A percentile compares a stretch with the other conserved stretches of the same genome.
Evolutionary conservation across 192 early-diverging fungal species (phyloP).

Genomic region (Mortierella alpina): DNA sequence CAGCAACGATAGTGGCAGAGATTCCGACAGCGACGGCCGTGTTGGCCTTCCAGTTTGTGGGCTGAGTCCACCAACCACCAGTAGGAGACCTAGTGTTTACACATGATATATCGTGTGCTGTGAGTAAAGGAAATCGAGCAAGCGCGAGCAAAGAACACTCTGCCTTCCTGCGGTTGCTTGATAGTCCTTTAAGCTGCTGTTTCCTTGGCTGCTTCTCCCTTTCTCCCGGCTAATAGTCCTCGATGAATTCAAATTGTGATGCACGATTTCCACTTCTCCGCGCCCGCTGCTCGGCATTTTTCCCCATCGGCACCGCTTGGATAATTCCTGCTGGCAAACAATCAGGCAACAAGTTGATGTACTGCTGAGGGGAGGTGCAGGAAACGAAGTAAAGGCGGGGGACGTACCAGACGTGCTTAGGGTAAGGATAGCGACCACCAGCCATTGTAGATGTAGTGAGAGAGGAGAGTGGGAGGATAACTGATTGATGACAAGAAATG

Average conservation of each 20-base stretch:
- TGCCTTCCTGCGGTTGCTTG: not conserved
- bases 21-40: conserved; percentile 52
- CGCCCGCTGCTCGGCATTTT: no score
- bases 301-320: no score
- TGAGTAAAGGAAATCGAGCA: not conserved
- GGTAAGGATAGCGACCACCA: conserved; percentile 54
- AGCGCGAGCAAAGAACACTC: not conserved
- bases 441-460: conserved; percentile 39
- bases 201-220: no score
- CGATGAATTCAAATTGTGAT: no score
- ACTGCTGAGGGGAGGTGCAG: not conserved
- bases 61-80: conserved; percentile 75
- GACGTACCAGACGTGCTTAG: conserved; percentile 56
- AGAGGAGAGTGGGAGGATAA: conserved; percentile 1
- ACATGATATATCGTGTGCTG: not conserved
- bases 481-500: conserved; percentile 3
- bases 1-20: conserved; percentile 53
- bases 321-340: no score
- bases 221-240: no score
- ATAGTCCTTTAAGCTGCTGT: no score
- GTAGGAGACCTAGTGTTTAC: conserved; percentile 44
- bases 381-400: not conserved
- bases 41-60: conserved; percentile 65
- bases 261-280: no score
- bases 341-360: not conserved